These are phyloP conservation scores for Candida arabinofermentans DNA, from an alignment of 805 yeast genomes.

Conservation along the genomic window DNA sequence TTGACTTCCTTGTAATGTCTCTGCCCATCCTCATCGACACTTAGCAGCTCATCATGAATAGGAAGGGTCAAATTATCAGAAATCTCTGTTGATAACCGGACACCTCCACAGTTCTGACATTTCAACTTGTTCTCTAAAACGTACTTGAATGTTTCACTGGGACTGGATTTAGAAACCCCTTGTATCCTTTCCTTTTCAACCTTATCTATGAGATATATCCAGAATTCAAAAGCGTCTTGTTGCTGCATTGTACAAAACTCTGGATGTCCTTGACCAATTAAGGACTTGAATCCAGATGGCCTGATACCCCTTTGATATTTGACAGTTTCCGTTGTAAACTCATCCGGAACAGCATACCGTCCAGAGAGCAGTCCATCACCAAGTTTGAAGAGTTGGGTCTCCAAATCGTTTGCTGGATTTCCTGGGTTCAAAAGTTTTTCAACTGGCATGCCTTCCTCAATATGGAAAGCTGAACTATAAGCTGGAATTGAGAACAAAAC, in stretches of 20 bases:
- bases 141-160: conserved; percentile 61
- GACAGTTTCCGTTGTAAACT: conserved; percentile 33
- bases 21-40: conserved; percentile 40
- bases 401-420: conserved; percentile 61
- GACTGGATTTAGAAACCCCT: conserved; percentile 30
- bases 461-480: conserved; percentile 37
- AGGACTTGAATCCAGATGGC: conserved; percentile 70
- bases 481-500: conserved; percentile 48
- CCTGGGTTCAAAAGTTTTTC: conserved; percentile 29
- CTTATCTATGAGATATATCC: conserved; percentile 60
- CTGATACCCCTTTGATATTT: conserved; percentile 72
- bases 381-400: conserved; percentile 73
- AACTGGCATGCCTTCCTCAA: conserved; percentile 32
- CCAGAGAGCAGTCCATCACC: conserved; percentile 79
- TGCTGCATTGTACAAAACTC: conserved; percentile 87
- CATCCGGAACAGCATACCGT: conserved; percentile 61
- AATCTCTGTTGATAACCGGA: conserved; percentile 50
- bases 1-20: conserved; percentile 46
- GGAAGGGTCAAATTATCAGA: conserved; percentile 65
- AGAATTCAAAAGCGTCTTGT: conserved; percentile 93
- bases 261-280: conserved; percentile 71
- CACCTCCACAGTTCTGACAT: conserved; percentile 55
- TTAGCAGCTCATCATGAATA: conserved; percentile 39
- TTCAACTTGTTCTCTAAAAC: conserved; percentile 59
- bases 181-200: conserved; percentile 45